phyloP scores from a whole-genome alignment of 164 flowering plant species.

The Platanus orientalis region DNA sequence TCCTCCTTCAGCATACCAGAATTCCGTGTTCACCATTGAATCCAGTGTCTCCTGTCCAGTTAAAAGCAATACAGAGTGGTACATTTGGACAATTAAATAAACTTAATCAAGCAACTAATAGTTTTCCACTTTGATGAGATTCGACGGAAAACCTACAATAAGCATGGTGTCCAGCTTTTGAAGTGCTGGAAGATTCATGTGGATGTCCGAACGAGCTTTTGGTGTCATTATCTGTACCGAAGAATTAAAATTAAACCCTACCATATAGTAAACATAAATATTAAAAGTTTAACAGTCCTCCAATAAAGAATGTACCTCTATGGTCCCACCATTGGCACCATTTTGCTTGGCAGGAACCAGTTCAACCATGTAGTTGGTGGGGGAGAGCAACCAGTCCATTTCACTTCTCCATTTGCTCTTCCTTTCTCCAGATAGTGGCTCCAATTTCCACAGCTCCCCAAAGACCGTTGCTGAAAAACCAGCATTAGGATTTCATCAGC shows the following conservation, averaged over 20 bases:
- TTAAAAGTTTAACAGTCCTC: background rate
- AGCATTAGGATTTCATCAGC: conserved; percentile 8
- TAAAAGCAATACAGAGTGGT: background rate
- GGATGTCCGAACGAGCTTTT: conserved; percentile 81
- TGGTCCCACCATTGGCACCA: conserved; percentile 53
- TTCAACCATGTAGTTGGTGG: conserved; percentile 90
- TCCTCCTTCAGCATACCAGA: conserved; percentile 91
- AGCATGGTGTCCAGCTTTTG: conserved; percentile 93
- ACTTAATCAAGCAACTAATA: background rate
- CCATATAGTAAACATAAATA: background rate
- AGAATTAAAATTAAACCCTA: conserved; percentile 7
- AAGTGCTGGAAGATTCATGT: conserved; percentile 93
- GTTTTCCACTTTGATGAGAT: conserved; percentile 1
- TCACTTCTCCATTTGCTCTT: conserved; percentile 75
- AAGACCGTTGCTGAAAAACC: conserved; percentile 63
- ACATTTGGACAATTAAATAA: background rate
- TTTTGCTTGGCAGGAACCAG: conserved; percentile 88
- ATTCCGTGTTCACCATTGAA: conserved; percentile 77
- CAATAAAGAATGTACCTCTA: conserved; percentile 53
- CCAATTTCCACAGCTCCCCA: conserved; percentile 97
- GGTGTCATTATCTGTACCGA: conserved; percentile 87
- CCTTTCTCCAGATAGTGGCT: conserved; percentile 75
- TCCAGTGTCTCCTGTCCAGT: conserved; percentile 67
- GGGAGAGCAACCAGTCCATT: conserved; percentile 92
- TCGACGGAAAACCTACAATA: conserved; percentile 55